These are phyloP conservation scores for Aspergillus fumigatiaffinis DNA, from an alignment of 2,329 filamentous ascomycete species.

Conservation along the genomic window DNA sequence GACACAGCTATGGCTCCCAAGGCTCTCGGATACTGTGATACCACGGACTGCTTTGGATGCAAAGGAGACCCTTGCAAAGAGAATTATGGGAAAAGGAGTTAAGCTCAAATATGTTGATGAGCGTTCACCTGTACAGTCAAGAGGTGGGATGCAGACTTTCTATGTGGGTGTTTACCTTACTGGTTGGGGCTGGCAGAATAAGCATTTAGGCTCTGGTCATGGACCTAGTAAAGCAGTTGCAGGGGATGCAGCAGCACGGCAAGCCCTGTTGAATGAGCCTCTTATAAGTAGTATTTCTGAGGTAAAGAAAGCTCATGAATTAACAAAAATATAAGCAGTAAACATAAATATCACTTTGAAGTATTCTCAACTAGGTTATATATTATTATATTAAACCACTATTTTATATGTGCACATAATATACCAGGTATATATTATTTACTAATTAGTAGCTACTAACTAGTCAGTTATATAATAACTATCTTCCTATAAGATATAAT, in stretches of 20 bases:
- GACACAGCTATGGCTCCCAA: conserved; percentile 67
- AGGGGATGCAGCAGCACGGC: conserved; percentile 42
- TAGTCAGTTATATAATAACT: too few relatives aligned
- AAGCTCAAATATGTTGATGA: conserved; percentile 58
- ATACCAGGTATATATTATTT: too few relatives aligned
- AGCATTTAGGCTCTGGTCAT: conserved; percentile 43
- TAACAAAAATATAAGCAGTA: neutral
- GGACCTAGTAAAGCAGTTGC: conserved; percentile 43
- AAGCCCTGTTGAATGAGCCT: conserved; percentile 36
- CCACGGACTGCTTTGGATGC: conserved; percentile 34
- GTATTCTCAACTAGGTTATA: too few relatives aligned
- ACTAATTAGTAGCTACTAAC: too few relatives aligned
- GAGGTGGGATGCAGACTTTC: conserved; percentile 39
- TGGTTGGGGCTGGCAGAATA: conserved; percentile 45
- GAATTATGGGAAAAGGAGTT: conserved; percentile 56
- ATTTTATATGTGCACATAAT: too few relatives aligned
- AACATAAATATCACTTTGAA: too few relatives aligned
- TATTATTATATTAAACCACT: too few relatives aligned
- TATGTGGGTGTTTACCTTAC: conserved; percentile 46
- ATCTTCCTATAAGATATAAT: too few relatives aligned
- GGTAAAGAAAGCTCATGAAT: conserved; percentile 24
- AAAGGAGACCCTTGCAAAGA: conserved; percentile 52
- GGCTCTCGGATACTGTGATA: conserved; percentile 44
- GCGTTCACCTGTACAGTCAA: conserved; percentile 27
- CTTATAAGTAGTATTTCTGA: conserved; percentile 38